phyloP scores from a whole-genome alignment of 768 basidiomycete species.

The Russula abietina region DNA sequence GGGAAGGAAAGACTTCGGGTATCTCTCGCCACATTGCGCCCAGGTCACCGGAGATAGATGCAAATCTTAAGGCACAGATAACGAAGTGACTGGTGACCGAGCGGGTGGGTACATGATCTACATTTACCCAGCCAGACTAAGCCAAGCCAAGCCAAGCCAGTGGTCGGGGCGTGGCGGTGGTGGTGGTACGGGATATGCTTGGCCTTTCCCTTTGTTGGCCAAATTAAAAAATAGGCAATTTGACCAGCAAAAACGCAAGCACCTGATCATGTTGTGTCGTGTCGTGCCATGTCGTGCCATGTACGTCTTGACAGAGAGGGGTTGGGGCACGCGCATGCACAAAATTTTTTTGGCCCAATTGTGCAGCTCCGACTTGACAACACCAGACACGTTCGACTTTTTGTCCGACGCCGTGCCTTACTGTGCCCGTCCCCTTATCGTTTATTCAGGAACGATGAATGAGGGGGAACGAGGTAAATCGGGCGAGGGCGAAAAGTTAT shows the following conservation, averaged over 20 bases:
- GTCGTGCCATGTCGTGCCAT: no score
- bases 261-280: no score
- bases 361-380: neutral
- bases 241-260: no score
- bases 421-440: neutral
- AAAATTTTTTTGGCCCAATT: no score
- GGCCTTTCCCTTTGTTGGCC: neutral
- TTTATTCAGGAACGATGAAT: neutral
- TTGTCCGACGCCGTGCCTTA: neutral
- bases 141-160: no score
- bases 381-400: neutral
- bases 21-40: neutral
- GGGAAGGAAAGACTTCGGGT: neutral
- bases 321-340: no score
- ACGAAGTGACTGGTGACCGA: neutral
- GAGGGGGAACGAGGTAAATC: neutral
- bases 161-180: neutral
- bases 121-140: no score
- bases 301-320: no score
- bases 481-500: neutral
- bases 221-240: neutral
- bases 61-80: neutral
- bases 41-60: neutral
- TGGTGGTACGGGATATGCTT: no score
- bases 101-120: neutral